Percentiles rank a stretch among this genome's conserved stretches.
These are phyloP conservation scores for Dichotomopilus funicola DNA, from an alignment of 2,329 filamentous ascomycete genomes.

Conservation along the genomic window DNA sequence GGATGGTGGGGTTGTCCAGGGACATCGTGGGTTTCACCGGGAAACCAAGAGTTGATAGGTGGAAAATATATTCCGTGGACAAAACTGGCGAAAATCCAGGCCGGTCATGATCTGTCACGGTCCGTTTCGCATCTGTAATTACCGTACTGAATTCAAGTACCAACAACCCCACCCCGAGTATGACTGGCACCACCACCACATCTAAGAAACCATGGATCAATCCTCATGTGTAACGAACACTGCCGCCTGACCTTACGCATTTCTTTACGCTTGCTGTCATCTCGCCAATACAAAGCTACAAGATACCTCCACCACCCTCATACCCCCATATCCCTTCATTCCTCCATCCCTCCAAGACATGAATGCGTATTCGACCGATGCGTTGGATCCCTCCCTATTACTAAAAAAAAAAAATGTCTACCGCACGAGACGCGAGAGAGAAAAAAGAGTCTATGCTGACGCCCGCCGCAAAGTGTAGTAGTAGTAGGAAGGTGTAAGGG, in stretches of 20 bases:
- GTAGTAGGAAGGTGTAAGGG: conserved; percentile 12
- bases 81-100: not conserved
- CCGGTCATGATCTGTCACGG: not conserved
- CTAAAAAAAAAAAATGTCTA: conserved; percentile 10
- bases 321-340: not conserved
- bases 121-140: conserved; percentile 4
- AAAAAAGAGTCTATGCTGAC: conserved; percentile 13
- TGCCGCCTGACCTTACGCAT: not conserved
- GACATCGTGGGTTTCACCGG: not conserved
- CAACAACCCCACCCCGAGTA: too few relatives aligned
- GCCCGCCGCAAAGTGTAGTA: not conserved
- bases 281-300: not conserved
- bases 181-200: too few relatives aligned
- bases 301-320: not conserved
- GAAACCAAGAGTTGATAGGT: conserved; percentile 2
- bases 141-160: not conserved
- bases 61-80: conserved; percentile 7
- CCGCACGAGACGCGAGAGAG: conserved; percentile 1
- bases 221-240: not conserved
- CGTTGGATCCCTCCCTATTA: conserved; percentile 14
- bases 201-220: too few relatives aligned
- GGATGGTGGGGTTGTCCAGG: conserved; percentile 4
- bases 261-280: not conserved
- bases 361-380: not conserved
- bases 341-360: not conserved